Evolutionary conservation across 176 grass and related monocot genomes (phyloP).

Genomic region (Triticum dicoccoides): DNA sequence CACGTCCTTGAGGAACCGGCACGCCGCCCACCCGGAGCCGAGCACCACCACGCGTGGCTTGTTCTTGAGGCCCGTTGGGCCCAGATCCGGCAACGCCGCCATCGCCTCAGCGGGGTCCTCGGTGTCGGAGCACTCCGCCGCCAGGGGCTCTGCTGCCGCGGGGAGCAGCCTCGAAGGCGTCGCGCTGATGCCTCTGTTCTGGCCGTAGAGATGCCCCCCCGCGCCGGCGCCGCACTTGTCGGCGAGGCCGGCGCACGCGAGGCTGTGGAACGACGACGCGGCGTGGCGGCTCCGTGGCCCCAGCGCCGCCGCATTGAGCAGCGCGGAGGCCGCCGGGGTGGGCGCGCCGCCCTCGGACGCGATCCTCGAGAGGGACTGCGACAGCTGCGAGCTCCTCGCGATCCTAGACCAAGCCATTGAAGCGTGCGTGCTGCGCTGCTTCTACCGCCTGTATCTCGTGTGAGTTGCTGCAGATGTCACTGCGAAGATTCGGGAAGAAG

Average conservation of each 20-base stretch:
- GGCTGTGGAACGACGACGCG: slow-evolving; percentile 20
- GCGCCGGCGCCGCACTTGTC: neutral
- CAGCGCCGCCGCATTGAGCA: neutral
- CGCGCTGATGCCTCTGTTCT: slow-evolving; percentile 44
- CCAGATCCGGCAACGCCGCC: slow-evolving; percentile 40
- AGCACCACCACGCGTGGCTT: slow-evolving; percentile 87
- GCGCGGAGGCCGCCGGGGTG: neutral
- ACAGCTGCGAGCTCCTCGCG: slow-evolving; percentile 42
- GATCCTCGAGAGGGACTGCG: slow-evolving; percentile 48
- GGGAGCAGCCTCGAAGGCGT: slow-evolving; percentile 26
- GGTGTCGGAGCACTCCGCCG: slow-evolving; percentile 30
- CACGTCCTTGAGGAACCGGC: slow-evolving; percentile 84
- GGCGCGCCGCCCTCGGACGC: slow-evolving; percentile 24
- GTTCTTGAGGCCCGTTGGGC: slow-evolving; percentile 48
- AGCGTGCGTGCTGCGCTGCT: neutral
- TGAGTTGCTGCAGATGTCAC: neutral
- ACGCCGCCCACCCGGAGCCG: slow-evolving; percentile 84
- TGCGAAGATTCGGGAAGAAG: neutral
- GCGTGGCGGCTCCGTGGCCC: neutral
- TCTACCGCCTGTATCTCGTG: neutral
- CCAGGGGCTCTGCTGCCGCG: neutral
- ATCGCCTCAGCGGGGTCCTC: neutral
- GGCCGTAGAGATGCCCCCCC: neutral
- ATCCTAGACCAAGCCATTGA: slow-evolving; percentile 58
- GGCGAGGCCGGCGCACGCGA: slow-evolving; percentile 10